Base-by-base conservation (phyloP, 1,284 basidiomycete genomes). In the Microbotryum violaceum region DNA sequence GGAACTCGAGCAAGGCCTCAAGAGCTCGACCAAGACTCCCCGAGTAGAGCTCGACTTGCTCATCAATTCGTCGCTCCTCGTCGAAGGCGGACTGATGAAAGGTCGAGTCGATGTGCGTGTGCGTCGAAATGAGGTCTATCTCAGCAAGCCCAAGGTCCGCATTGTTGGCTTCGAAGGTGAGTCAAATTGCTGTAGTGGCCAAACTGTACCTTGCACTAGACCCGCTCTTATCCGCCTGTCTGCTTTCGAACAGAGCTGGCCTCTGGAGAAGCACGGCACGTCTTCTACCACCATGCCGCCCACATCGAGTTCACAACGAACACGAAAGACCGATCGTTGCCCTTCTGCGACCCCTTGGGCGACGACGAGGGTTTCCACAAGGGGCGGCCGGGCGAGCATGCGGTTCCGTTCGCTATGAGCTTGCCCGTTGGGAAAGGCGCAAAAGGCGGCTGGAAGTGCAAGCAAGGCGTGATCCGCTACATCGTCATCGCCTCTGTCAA, bases 401-500 rank as follows among this genome's bases (percentile, higher is more conserved):
- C 77, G 0, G 75, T 96, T 20, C 87, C 88, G 1, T 96, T 97
- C 72, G 79, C 82, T n/a, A 81, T 96, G 76, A 79, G 81, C 23
- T 77, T 97, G 4, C 86, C 89, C 0, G 66, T 83, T 33, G 82
- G 83, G 45, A 80, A 82, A 50, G 81, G 82, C 7, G 82, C 90
- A 2, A 93, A 91, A 76, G 92, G 92, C 0, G 77, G 78, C 2
- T 77, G 86, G 56, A 77, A 78, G 56, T 72, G 82, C 50, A 82
- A 82, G 9, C 83, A 83, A 21, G 80, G 83, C 6, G 78, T 82
- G n/a, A 81, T 94, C 21, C 83, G 84, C 55, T 94, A 94, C 74
- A 89, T 96, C 58, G 85, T 85, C 3, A 88, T 94, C 75, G 83
- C 82, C 83, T 89, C 88, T 3, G 79, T 92, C 74, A 88, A 88